These are phyloP conservation scores for Eudorina sp. DNA, from an alignment of 139 green algal genomes.

Conservation along the genomic window DNA sequence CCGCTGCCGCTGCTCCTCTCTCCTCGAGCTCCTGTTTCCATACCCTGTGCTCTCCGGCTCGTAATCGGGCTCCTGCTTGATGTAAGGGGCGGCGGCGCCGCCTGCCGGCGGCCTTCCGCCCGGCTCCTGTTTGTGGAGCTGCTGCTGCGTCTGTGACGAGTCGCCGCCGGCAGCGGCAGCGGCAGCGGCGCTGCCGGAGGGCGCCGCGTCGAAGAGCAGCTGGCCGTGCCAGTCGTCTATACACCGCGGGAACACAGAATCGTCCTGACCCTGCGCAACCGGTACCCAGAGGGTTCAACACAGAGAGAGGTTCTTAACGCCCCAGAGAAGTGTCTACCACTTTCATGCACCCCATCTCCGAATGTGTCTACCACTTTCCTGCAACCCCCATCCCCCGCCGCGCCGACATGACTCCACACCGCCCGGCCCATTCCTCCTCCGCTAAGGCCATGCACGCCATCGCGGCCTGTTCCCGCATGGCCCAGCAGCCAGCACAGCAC, in stretches of 20 bases:
- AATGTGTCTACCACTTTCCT: too few relatives aligned
- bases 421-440: too few relatives aligned
- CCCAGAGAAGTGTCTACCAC: too few relatives aligned
- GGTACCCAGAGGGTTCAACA: too few relatives aligned
- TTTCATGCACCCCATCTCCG: too few relatives aligned
- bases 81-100: background rate
- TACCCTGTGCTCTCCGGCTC: background rate
- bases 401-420: too few relatives aligned
- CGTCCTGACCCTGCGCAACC: conserved; percentile 27
- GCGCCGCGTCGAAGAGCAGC: conserved; percentile 10
- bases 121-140: background rate
- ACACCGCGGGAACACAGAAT: conserved; percentile 4
- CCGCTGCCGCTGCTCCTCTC: background rate
- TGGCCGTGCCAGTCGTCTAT: conserved; percentile 47
- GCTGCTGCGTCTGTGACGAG: background rate
- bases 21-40: background rate
- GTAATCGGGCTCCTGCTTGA: background rate
- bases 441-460: too few relatives aligned
- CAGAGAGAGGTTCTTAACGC: too few relatives aligned
- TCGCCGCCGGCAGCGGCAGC: background rate
- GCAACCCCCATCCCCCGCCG: too few relatives aligned
- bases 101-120: background rate
- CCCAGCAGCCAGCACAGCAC: too few relatives aligned
- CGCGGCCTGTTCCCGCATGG: too few relatives aligned
- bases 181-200: background rate